Evolutionary conservation across 169 alveolate genomes (phyloP), one percentile per base, ranked within the genome.

Genomic region (Cryptosporidium andersoni): DNA sequence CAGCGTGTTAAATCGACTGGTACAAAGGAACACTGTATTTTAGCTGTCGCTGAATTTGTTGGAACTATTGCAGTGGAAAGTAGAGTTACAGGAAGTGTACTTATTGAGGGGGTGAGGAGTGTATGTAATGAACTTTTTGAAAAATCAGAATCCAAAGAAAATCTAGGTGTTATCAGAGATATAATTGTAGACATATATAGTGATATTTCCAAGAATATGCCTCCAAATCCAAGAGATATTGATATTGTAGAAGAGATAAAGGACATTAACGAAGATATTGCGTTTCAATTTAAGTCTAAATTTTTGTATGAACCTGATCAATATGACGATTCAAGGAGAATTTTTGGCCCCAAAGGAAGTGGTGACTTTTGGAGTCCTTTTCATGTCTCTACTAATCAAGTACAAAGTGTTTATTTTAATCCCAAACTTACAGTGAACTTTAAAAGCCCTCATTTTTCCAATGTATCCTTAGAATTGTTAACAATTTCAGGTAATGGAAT

Each of bases 331-430:
- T 25, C 25, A 25, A 25, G 25, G 25, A 25, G 0, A 25, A 25
- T 25, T 25, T 25, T 25, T 25, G 25, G 25, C 0, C 25, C 25
- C 25, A 25, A 25, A 25, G 25, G 25, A 67, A 63, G 49, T 4
- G 68, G 51, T 36, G 85, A 62, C 55, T 74, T 56, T 64, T 74
- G 85, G 85, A 74, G 74, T 56, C 85, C 85, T 16, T 74, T 74
- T 58, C 74, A 68, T 47, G 11, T 74, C 11, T 66, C 85, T 4
- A 39, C 47, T 58, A 6, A 48, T 14, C 47, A 45, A 6, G 60
- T 47, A 16, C 51, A 55, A 39, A 25, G 48, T 0, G 9, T 60
- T 9, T 58, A 25, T 9, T 4, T 63, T 58, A 55, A 14, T 8
- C 51, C 55, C 25, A 42, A 11, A 9, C 67, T 68, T 2, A 68